Base-by-base conservation (phyloP, 495 filamentous ascomycete genomes). In the Penicillium daleae region DNA sequence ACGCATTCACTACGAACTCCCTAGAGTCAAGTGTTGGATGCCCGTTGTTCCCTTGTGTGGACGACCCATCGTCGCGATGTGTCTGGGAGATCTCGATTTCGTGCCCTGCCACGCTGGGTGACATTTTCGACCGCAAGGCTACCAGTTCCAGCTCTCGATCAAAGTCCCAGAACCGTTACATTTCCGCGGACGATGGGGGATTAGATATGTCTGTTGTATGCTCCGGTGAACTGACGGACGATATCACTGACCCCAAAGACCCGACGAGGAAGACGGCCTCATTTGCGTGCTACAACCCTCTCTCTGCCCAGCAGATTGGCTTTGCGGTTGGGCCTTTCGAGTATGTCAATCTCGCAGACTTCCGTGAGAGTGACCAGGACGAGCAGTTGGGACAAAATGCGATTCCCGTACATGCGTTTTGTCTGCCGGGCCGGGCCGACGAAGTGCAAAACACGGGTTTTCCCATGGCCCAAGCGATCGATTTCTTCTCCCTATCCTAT, bases 301-400 rank as follows among this genome's bases (percentile, higher is more conserved):
- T 95, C 3, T 86, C 92, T 4, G 86, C 93, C 5, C 89, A 92
- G 56, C 92, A 98, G 69, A 87, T 99, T 66, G 92, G 92, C 3
- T 94, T 99, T 72, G 90, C 90, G 12, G 84, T 97, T 29, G 95
- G 96, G 0, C 95, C 96, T 15, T 99, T 99, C 71, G 92, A 97
- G 71, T 88, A 92, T 67, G 85, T 97, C 52, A 92, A 97, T 69
- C 78, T 99, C 9, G 89, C 91, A 8, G 90, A 95, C 66, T 96
- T 91, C 68, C 88, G 96, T 19, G 92, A 92, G 56, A 90, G 90
- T 60, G 91, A 94, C 57, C 91, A 95, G 56, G 96, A 97, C 66
- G 93, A 94, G 67, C 90, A 91, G 65, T 86, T 98, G 54, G 91
- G 91, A 7, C 83, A 86, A 44, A 92, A 92, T 66, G 92, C 92